Evolutionary conservation across 2,329 filamentous ascomycete species (phyloP), one percentile per base, ranked within the genome.

Genomic region (Phoma sp.): DNA sequence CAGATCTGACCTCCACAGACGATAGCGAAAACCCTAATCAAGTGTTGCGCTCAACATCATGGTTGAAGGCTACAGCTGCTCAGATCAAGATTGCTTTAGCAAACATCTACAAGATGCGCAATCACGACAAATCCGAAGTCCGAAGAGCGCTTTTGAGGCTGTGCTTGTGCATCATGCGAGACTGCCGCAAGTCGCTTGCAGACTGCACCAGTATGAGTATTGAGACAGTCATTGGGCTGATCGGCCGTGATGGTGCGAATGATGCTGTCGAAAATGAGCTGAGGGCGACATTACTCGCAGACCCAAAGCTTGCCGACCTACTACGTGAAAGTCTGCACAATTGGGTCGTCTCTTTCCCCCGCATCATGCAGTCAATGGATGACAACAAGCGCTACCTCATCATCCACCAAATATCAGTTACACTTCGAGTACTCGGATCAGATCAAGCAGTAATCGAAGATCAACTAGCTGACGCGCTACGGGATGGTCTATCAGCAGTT

Each of bases 81-180:
- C 93, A 98, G 70, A 83, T 98, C 49, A 93, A 93, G 69, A 82
- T 95, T 47, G 93, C 92, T 1, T 78, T 99, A 13, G 85, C 87
- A 4, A 89, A 87, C 33, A 82, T 97, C 14, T 80, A 95, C 59
- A 91, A 88, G 64, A 74, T 97, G 29, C 87, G 90, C 13, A 84
- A 80, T 35, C 88, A 93, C 69, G 83, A 89, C 40, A 85, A 89
- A 30, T 67, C 77, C 4, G 86, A 92, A 46, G 87, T 98, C 18
- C 86, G 84, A 47, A 76, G 79, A 27, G 85, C 88, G 4, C 78
- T 97, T 2, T 80, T 89, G 35, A 81, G 79, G 25, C 77, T 98
- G 1, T 97, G 92, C 67, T 77, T 93, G 14, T 81, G 82, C 42
- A 75, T 97, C 8, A 78, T 96, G 52, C 89, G 93, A 66, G 86